phyloP scores from a whole-genome alignment of 148 eudicot genomes.

The Vaccinium darrowii region DNA sequence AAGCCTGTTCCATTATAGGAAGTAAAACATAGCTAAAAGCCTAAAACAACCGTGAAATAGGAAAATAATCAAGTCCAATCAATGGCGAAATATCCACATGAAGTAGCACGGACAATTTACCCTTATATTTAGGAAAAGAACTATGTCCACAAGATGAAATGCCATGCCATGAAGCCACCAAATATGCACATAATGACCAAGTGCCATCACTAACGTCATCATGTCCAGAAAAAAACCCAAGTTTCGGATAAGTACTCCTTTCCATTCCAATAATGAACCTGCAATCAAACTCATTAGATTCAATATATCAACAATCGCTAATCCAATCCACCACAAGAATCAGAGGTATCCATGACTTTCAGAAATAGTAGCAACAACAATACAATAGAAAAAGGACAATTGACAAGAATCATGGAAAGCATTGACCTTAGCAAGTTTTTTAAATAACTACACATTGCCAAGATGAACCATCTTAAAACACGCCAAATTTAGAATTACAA shows the following conservation, averaged over 20 bases:
- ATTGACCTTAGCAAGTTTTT: not conserved
- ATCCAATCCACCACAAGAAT: conserved; percentile 3
- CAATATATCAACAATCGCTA: not conserved
- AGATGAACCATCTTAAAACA: not conserved
- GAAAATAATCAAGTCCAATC: not conserved
- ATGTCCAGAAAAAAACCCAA: conserved; percentile 86
- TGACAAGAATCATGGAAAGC: not conserved
- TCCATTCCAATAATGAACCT: conserved; percentile 97
- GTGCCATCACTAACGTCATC: conserved; percentile 73
- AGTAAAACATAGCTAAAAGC: not conserved
- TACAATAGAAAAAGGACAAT: not conserved
- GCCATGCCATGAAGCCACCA: conserved; percentile 99
- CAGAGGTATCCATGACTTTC: not conserved
- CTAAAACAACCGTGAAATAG: not conserved
- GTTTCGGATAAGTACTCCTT: conserved; percentile 76
- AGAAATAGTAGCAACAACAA: conserved; percentile 1
- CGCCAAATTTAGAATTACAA: not conserved
- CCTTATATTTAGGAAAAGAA: conserved; percentile 88
- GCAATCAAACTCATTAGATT: conserved; percentile 22
- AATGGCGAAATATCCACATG: not conserved
- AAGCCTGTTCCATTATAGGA: conserved; percentile 47
- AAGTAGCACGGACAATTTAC: conserved; percentile 70
- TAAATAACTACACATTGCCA: not conserved
- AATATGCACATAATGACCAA: conserved; percentile 86
- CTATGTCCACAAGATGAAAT: conserved; percentile 86